These are phyloP conservation scores for Aureobasidium vineae DNA, from an alignment of 2,329 filamentous ascomycete genomes.

Conservation along the genomic window DNA sequence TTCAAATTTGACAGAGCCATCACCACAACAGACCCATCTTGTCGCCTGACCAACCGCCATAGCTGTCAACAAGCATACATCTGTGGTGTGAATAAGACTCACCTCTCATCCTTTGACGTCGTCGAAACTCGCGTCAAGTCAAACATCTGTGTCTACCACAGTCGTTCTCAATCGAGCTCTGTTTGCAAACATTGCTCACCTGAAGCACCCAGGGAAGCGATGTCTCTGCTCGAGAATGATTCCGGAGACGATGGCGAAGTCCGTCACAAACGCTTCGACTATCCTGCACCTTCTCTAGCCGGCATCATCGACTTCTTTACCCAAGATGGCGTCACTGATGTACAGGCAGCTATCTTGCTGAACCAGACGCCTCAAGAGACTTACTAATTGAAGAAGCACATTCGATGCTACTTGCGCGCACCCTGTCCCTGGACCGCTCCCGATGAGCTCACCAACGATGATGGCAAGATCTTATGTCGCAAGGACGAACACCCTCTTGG, in stretches of 20 bases:
- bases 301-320: neutral
- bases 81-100: neutral
- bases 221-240: conserved; percentile 8
- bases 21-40: neutral
- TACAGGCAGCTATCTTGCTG: neutral
- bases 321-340: neutral
- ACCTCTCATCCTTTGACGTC: no score
- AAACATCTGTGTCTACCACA: no score
- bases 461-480: neutral
- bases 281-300: neutral
- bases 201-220: neutral
- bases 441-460: neutral
- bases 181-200: neutral
- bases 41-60: neutral
- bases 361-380: neutral
- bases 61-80: neutral
- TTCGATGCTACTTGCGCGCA: neutral
- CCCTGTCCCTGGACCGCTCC: neutral
- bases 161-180: neutral
- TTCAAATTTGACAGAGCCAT: neutral
- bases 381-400: neutral
- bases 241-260: conserved; percentile 12
- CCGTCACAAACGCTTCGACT: conserved; percentile 12
- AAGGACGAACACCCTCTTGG: neutral
- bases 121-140: neutral